Evolutionary conservation across 2,329 filamentous ascomycete species (phyloP).

Genomic region (Alternaria ventricosa): DNA sequence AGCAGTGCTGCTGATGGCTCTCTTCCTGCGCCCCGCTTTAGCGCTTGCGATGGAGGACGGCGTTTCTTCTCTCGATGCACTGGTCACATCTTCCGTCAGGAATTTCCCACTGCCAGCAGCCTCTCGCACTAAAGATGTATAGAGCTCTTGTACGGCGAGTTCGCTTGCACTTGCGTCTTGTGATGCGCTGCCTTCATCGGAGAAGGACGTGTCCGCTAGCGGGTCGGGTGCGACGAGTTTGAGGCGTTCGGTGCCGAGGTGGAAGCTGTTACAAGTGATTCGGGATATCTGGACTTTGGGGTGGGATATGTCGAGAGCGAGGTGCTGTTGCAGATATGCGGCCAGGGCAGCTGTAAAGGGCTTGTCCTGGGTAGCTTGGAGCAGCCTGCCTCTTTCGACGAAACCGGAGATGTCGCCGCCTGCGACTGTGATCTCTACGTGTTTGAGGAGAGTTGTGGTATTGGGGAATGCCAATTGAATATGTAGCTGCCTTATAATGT

Average conservation of each 20-base stretch:
- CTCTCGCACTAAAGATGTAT: constrained; percentile 39
- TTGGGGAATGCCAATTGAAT: constrained; percentile 45
- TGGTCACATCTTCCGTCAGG: constrained; percentile 25
- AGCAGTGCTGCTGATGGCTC: constrained; percentile 35
- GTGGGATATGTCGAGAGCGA: constrained; percentile 51
- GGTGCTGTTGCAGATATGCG: constrained; percentile 48
- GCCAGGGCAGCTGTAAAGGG: constrained; percentile 52
- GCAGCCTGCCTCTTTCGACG: constrained; percentile 34
- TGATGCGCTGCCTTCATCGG: constrained; percentile 26
- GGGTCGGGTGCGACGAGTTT: constrained; percentile 46
- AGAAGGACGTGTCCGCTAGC: constrained; percentile 30
- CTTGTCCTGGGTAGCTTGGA: constrained; percentile 17
- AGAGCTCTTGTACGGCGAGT: constrained; percentile 42
- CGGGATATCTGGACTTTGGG: constrained; percentile 50
- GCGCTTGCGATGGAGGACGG: constrained; percentile 33
- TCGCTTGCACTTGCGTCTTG: constrained; percentile 40
- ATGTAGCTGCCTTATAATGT: constrained; percentile 43
- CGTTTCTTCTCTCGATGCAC: constrained; percentile 22
- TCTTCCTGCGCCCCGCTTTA: constrained; percentile 27
- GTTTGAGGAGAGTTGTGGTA: constrained; percentile 45
- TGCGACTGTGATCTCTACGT: constrained; percentile 53
- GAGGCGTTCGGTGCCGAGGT: constrained; percentile 47
- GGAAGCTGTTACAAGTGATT: constrained; percentile 52
- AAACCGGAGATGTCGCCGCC: constrained; percentile 49
- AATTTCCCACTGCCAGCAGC: constrained; percentile 44